Evolutionary conservation across 2,329 filamentous ascomycete genomes (phyloP).

Genomic region (Sporothrix variecibatus): DNA sequence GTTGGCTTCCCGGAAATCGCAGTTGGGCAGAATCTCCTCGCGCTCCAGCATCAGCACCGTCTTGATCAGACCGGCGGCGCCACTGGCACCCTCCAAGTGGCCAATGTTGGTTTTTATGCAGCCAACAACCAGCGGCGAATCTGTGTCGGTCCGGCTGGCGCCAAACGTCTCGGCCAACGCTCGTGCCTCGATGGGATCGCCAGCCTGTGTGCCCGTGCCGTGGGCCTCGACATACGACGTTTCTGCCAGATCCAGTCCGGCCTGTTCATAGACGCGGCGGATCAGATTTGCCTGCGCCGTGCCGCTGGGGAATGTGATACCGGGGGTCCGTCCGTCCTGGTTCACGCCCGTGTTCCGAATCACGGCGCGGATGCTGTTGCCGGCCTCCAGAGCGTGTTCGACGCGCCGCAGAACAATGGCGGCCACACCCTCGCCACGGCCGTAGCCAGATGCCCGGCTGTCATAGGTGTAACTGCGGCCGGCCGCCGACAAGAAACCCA

Average conservation of each 20-base stretch:
- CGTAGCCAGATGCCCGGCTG: slow-evolving; percentile 49
- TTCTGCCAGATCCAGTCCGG: slow-evolving; percentile 27
- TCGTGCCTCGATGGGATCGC: slow-evolving; percentile 40
- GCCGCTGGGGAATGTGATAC: slow-evolving; percentile 32
- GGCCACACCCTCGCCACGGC: slow-evolving; percentile 51
- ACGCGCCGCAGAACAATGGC: slow-evolving; percentile 49
- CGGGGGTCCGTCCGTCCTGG: slow-evolving; percentile 31
- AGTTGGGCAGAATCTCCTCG: slow-evolving; percentile 41
- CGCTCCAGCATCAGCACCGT: slow-evolving; percentile 43
- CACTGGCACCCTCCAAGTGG: slow-evolving; percentile 50
- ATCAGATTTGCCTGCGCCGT: slow-evolving; percentile 35
- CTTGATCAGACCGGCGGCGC: slow-evolving; percentile 49
- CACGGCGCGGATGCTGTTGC: slow-evolving; percentile 41
- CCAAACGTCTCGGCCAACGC: slow-evolving; percentile 42
- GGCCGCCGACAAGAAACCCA: slow-evolving; percentile 46
- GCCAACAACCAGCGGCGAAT: slow-evolving; percentile 34
- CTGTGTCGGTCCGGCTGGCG: background rate
- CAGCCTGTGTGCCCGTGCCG: slow-evolving; percentile 40
- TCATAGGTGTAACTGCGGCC: slow-evolving; percentile 42
- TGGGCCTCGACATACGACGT: slow-evolving; percentile 45
- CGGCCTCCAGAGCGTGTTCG: slow-evolving; percentile 40
- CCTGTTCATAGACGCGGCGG: slow-evolving; percentile 28
- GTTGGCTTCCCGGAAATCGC: slow-evolving; percentile 50
- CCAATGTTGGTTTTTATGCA: slow-evolving; percentile 47
- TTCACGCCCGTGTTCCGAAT: slow-evolving; percentile 32